Base-by-base conservation (phyloP, 2,329 filamentous ascomycete genomes). In the Chrysoporthe puriensis region DNA sequence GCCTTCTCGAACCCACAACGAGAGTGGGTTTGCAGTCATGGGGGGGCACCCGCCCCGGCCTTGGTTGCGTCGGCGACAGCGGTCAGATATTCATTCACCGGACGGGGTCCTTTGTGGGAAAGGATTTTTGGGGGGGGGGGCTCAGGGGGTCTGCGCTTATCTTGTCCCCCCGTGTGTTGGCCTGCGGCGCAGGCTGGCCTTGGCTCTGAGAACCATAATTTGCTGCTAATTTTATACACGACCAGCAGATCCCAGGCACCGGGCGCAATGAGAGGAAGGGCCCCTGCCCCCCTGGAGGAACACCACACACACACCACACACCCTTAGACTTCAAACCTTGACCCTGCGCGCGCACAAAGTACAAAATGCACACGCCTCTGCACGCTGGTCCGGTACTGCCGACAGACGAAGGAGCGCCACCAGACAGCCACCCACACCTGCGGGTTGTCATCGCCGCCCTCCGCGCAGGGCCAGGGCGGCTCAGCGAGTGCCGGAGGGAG, bases 171-270 rank as follows among this genome's bases (percentile, higher is more conserved):
- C 52, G 18, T 34, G 52, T 3, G 52, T 14, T 36, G 58, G 58
- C 42, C 63, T 56, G 18, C 46, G 52, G 36, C 40, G 58, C 58
- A 43, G 58, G 52, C 58, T 36, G 52, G 32, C 48, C 48, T 60
- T 40, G 40, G 60, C 48, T 60, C n/a, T 42, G 44, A 4, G n/a
- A 48, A 61, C 48, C 59, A 46, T 61, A 34, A 61, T 61, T 69
- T 52, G 66, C 60, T 69, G 66, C 66, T 68, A 68, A 68, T 66
- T 68, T 66, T 68, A 68, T 43, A 61, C 42, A 61, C 59, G 43
- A 32, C 42, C 18, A 61, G 42, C 21, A 34, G 26, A 21, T 42
- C 40, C 50, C 50, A 54, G 50, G 50, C 9, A 54, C 50, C 6
- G 32, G 32, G 7, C 50, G 50, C 32, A 54, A 54, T 54, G 50